Evolutionary conservation across 106 monocot genomes (phyloP).

Genomic region (Hemerocallis citrina): DNA sequence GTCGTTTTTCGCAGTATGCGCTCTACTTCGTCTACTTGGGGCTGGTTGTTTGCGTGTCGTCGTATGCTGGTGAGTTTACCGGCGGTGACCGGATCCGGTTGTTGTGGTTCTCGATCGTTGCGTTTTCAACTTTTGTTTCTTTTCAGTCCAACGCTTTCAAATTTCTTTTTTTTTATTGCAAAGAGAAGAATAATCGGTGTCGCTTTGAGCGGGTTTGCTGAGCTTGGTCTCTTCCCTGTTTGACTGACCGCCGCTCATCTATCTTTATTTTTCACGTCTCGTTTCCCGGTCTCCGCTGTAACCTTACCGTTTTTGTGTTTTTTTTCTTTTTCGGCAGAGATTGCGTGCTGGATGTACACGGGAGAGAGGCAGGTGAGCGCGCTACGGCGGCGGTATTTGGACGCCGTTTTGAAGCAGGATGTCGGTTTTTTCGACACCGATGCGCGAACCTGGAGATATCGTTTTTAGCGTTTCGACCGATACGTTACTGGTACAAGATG

Average conservation of each 20-base stretch:
- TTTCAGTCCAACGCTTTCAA: not conserved
- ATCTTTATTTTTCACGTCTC: too few relatives aligned
- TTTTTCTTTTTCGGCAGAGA: conserved; percentile 42
- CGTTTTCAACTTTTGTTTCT: conserved; percentile 5
- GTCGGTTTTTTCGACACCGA: conserved; percentile 97
- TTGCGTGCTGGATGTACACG: conserved; percentile 91
- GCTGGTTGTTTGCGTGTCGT: conserved; percentile 75
- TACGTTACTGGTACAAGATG: conserved; percentile 89
- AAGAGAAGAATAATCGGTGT: not conserved
- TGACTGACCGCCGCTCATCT: not conserved
- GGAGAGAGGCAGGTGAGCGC: conserved; percentile 81
- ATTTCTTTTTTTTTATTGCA: not conserved
- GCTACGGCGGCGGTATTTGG: conserved; percentile 62
- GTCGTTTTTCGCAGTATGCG: conserved; percentile 46
- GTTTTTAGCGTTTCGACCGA: conserved; percentile 92
- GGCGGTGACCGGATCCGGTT: conserved; percentile 1
- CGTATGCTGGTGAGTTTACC: conserved; percentile 78
- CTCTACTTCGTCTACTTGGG: conserved; percentile 94
- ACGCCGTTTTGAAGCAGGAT: conserved; percentile 81
- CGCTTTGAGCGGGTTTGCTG: not conserved
- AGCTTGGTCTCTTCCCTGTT: conserved; percentile 4
- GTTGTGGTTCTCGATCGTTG: not conserved
- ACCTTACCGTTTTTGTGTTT: not conserved
- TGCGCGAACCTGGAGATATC: conserved; percentile 73
- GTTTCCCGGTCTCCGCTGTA: not conserved